Base-by-base conservation (phyloP, 73 alveolate species). In the Loxodes magnus region DNA sequence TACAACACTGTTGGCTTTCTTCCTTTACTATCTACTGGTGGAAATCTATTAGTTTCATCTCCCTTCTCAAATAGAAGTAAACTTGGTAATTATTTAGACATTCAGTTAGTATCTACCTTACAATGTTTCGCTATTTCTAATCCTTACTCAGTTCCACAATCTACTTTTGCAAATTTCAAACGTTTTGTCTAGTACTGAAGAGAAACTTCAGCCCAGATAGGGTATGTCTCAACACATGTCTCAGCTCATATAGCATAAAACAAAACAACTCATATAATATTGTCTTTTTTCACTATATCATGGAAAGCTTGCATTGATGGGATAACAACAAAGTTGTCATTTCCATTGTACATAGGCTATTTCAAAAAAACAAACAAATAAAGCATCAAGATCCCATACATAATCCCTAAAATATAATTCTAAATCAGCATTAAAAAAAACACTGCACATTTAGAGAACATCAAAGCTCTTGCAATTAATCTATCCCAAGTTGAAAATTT, bases 171-270 rank as follows among this genome's bases (percentile, higher is more conserved):
- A 46, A 46, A 46, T 5, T 19, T 10, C n/a, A 46, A 24, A 7
- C n/a, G 7, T 25, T 24, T 25, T 24, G 59, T 46, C 15, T 37
- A 10, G 34, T 46, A 46, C 7, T 46, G 22, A 10, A 22, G 22
- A 7, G 59, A 46, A 10, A 46, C 6, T 10, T 24, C 59, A 46
- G 59, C 28, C 60, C 59, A 46, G 7, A 17, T 5, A 19, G 59
- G 7, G 17, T 7, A 25, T 12, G 59, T 46, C 9, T 10, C 34
- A 10, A 46, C 1, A 24, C 59, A 46, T 7, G 22, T 23, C 1
- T 12, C 15, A 41, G 22, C 10, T 9, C 15, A 12, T 5, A 41
- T 37, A 20, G 59, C 16, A 24, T 46, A 46, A 46, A 46, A 46
- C 5, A 46, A 23, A 12, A 46, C 46, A n/a, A 46, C 34, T 24